Evolutionary conservation across 148 eudicot species (phyloP), one percentile per base, ranked within the genome.

Genomic region (Rheum nobile): DNA sequence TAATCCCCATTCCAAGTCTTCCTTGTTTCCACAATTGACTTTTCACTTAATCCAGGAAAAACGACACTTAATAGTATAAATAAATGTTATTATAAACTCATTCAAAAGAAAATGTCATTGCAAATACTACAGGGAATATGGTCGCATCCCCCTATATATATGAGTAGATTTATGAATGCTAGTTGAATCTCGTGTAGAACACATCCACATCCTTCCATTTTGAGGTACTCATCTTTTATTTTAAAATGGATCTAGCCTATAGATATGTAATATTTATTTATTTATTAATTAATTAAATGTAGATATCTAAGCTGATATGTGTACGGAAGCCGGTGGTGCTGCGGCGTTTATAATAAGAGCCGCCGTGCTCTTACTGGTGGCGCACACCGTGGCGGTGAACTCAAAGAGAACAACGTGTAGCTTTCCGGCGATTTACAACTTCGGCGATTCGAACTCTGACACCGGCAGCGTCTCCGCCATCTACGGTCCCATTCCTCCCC

Each of bases 381-480:
- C 24, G 22, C 39, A 14, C 2, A 4, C 69, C 2, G 17, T 5
- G 32, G 37, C 21, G 21, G 37, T 16, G 10, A 32, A 14, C 41
- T 32, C 70, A 65, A 65, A 65, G 41, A 7, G 3, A 16, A 4
- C 21, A 16, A 28, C n/a, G 17, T 74, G 71, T 77, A 21, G 28
- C 7, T 71, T 77, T n/a, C 71, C 79, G 29, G 75, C 79, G 1
- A 41, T 77, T 21, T 77, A 77, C 43, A 77, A 77, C 61, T 77
- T 77, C 28, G 79, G 79, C 6, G 79, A 77, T 22, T 72, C 75
- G 1, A 77, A 77, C 65, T 77, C 79, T 26, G 79, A 77, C 67
- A 77, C 79, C 28, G 75, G 79, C 7, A 50, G 75, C 32, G 59
- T 77, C 43, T 77, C 79, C 14, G 79, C 72, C 22, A 72, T 38